Conservation (phyloP, 257 asterid species). For the Nicotiana tomentosiformis region DNA sequence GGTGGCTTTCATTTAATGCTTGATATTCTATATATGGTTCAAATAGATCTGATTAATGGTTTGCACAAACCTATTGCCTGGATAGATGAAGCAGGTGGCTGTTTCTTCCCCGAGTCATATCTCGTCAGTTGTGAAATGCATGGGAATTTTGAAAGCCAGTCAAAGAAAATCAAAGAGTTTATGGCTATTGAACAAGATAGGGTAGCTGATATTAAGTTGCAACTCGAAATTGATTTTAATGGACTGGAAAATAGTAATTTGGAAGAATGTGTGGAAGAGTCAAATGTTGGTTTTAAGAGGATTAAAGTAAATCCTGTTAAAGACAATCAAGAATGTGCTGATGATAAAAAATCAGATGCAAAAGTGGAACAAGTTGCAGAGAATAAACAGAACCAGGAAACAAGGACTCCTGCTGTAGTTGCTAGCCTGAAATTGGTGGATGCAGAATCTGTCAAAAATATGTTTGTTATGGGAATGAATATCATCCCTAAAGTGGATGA, state of each 20-base stretch:
- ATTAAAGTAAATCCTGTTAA: constrained; percentile 26
- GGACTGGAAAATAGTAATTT: constrained; percentile 36
- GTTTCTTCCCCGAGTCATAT: constrained; percentile 66
- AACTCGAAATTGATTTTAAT: constrained; percentile 59
- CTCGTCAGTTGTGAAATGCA: constrained; percentile 29
- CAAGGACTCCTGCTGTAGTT: constrained; percentile 10
- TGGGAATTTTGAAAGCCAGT: constrained; percentile 15
- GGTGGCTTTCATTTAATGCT: constrained; percentile 36
- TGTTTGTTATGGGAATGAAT: constrained; percentile 43
- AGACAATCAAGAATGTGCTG: constrained; percentile 21
- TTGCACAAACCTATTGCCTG: constrained; percentile 66
- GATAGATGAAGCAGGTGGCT: constrained; percentile 70
- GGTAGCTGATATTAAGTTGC: constrained; percentile 47
- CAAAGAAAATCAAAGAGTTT: constrained; percentile 22
- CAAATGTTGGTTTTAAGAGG: constrained; percentile 40
- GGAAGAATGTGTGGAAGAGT: constrained; percentile 61
- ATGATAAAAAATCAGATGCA: constrained; percentile 25
- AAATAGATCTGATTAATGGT: constrained; percentile 58
- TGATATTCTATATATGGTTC: constrained; percentile 67
- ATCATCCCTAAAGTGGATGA: constrained; percentile 27
- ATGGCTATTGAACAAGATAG: constrained; percentile 26
- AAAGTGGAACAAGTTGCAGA: constrained; percentile 30
- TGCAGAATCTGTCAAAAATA: constrained; percentile 33
- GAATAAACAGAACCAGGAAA: constrained; percentile 21
- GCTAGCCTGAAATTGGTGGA: constrained; percentile 23